Base-by-base conservation (phyloP, 306 rosid genomes). In the Quercus glauca region DNA sequence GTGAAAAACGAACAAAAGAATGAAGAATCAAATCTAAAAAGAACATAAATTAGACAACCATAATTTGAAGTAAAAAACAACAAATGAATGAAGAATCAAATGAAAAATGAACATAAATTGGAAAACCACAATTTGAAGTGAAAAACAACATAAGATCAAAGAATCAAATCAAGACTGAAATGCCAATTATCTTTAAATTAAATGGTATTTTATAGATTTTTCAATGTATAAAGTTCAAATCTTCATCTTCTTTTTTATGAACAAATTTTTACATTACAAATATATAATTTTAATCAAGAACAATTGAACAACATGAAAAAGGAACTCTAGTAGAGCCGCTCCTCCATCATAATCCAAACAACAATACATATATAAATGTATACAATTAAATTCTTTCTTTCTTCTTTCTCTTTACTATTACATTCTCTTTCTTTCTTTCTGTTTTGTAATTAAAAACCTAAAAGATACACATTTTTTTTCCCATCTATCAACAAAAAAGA, bases 131-230 rank as follows among this genome's bases (percentile, higher is more conserved):
- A 41, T 41, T 12, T 23, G 61, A 19, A 20, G 26, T n/a, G 61
- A 20, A 56, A 21, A n/a, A 2, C 17, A 57, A 5, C 23, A 57
- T 41, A 57, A n/a, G 63, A 20, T 43, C 4, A 3, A 79, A 69
- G 83, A 84, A 83, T 82, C 83, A 84, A 14, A 84, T 85, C 79
- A 7, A 37, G 75, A 83, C 33, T 31, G 65, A 69, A 65, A 3
- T 10, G 17, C 15, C 53, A 12, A 0, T 49, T 49, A 49, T 2
- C 5, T 10, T 49, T 49, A 49, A 49, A 13, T 49, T 3, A 49
- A 49, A 49, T 49, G 53, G 15, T 13, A 41, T 12, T 0, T 49
- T 12, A 13, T 12, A 13, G 17, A 3, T 10, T 49, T 12, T 49
- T 49, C 53, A 12, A 49, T 3, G 4, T 49, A 12, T 13, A 3